Base-by-base conservation (phyloP, 768 basidiomycete species). In the Boletus vinaceobasis region DNA sequence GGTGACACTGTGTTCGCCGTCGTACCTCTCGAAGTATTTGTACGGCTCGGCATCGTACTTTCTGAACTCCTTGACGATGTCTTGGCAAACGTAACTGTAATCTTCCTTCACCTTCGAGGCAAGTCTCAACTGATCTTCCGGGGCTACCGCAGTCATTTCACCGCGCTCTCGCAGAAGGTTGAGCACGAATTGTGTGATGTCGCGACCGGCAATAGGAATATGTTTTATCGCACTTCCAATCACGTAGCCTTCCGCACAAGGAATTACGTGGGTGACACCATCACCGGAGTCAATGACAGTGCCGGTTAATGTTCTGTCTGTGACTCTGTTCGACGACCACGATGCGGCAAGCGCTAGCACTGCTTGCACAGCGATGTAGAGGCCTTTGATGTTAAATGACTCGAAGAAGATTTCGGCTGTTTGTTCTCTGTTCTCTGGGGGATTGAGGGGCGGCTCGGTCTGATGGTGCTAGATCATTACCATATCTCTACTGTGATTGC, bases 351-450 rank as follows among this genome's bases (percentile, higher is more conserved):
- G 89, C 0, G 97, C 97, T 10, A 99, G 86, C 6, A 99, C 97
- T 35, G 97, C 97, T 71, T 98, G 97, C 0, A 99, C 97, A 48
- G 95, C 97, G 64, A 99, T 98, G 73, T 98, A 98, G 42, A 98
- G 81, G 21, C 96, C 96, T 69, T 94, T 90, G 76, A 98, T 95
- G 74, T 98, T 98, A 85, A 99, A 99, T 0, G 93, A 96, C 75
- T 99, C 97, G 72, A 98, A 99, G 82, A 99, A 98, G 76, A 98
- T 98, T 70, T 98, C 96, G 19, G 97, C 97, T 0, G 96, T 98
- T 72, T 96, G 96, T 73, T 99, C 97, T 64, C 97, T 82, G 77
- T 98, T 99, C 77, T 99, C 97, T 1, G 97, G 97, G 0, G 96
- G 84, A 69, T 99, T 98, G 53, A 99, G 85, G 23, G 97, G 96